Evolutionary conservation across 2,329 filamentous ascomycete genomes (phyloP), one percentile per base, ranked within the genome.

Genomic region (Fusarium napiforme): DNA sequence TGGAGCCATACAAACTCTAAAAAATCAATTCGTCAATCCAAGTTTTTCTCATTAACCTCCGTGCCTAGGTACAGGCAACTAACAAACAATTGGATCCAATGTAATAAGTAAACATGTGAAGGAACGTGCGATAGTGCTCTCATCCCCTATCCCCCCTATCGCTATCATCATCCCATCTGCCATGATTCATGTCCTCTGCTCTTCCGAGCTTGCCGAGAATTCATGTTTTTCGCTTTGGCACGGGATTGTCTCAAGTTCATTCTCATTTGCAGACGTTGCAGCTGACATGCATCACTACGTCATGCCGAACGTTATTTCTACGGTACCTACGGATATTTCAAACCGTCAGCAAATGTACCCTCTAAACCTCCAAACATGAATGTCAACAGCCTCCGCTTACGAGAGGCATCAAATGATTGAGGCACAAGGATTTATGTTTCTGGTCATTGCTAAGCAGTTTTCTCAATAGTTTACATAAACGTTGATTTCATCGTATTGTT

Each of bases 271-370:
- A 34, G 39, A 23, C 34, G 42, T 36, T 49, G 37, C 57, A 69
- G 36, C 57, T 62, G 57, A 69, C 40, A 69, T 69, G 50, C 67
- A 47, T 47, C 45, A 64, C 40, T 64, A 69, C 67, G 67, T 69
- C 67, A 69, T 69, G 65, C 65, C 65, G 50, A 69, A 69, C 46
- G 34, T 37, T 62, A 60, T 37, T 28, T 32, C 34, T 14, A 23
- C 23, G 23, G 23, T 23, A 46, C 19, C 34, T 36, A 36, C 34
- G 34, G 34, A 19, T 21, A 11, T 42, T 68, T 43, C 18, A 57
- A 55, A 50, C 43, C n/a, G 30, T 39, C 52, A 52, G 42, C 65
- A 40, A 50, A 50, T 37, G 60, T n/a, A 55, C 57, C 47, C 55
- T 26, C 43, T 32, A 14, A 18, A 26, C n/a, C n/a, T 43, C 40